A percentile compares a stretch with the other conserved stretches of the same genome.
These are phyloP conservation scores for Trichophyton verrucosum DNA, from an alignment of 2,329 filamentous ascomycete genomes.

Conservation along the genomic window DNA sequence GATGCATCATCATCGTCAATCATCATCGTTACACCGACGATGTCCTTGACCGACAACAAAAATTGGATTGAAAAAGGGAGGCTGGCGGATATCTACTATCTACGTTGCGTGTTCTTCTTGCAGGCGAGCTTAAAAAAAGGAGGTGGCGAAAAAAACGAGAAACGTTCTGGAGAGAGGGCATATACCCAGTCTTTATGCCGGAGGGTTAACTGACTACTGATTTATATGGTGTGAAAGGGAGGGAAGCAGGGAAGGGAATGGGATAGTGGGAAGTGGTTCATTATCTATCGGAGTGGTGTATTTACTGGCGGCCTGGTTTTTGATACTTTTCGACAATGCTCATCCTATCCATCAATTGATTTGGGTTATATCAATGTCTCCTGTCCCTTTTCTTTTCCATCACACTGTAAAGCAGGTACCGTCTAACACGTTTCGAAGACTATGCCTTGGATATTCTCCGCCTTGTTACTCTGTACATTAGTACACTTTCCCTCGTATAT, in stretches of 20 bases:
- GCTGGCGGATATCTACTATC: not conserved
- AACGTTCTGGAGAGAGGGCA: not conserved
- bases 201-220: not conserved
- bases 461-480: not conserved
- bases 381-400: no score
- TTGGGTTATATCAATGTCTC: not conserved
- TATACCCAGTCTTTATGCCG: not conserved
- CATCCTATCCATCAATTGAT: not conserved
- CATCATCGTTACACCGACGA: not conserved
- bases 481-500: not conserved
- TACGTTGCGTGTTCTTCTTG: not conserved
- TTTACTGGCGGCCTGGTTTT: not conserved
- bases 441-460: no score
- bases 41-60: not conserved
- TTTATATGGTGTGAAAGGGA: not conserved
- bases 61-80: not conserved
- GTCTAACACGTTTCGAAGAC: no score
- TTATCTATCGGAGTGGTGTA: not conserved
- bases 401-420: no score
- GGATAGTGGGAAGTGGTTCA: not conserved
- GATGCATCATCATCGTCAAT: not conserved
- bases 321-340: not conserved
- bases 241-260: no score
- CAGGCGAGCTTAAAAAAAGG: not conserved
- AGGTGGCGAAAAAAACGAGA: not conserved